A percentile compares a stretch with the other conserved stretches of the same genome.
These are phyloP conservation scores for Aureobasidium sp. DNA, from an alignment of 2,329 filamentous ascomycete genomes.

Conservation along the genomic window DNA sequence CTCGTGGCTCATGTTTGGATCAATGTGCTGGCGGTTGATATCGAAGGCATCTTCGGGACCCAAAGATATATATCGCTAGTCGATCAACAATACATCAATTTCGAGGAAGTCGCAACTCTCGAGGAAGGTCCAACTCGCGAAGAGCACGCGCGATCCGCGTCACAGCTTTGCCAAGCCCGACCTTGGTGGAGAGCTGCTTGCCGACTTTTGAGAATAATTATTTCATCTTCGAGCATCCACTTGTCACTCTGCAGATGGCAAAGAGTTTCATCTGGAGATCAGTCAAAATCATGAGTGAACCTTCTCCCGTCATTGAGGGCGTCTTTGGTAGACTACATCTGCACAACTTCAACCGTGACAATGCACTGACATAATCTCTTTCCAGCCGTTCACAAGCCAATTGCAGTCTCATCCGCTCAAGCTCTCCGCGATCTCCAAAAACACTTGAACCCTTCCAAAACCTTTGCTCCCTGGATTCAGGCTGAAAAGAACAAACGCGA, in stretches of 20 bases:
- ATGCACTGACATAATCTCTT: constrained; percentile 11
- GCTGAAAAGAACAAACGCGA: constrained; percentile 52
- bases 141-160: constrained; percentile 22
- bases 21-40: not conserved
- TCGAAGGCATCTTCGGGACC: not conserved
- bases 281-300: constrained; percentile 17
- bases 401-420: constrained; percentile 79
- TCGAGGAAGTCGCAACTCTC: not conserved
- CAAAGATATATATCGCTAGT: not conserved
- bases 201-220: not conserved
- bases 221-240: not conserved
- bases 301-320: constrained; percentile 45
- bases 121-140: not conserved
- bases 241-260: not conserved
- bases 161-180: not conserved
- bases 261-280: constrained; percentile 21
- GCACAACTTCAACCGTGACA: not conserved
- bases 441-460: constrained; percentile 70
- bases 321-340: constrained; percentile 46
- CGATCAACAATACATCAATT: not conserved
- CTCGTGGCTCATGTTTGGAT: constrained; percentile 21
- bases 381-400: constrained; percentile 86
- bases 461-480: constrained; percentile 73
- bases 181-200: not conserved
- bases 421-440: constrained; percentile 81